phyloP scores from a whole-genome alignment of 2,329 filamentous ascomycete species.

The Paracoccidioides brasiliensis region DNA sequence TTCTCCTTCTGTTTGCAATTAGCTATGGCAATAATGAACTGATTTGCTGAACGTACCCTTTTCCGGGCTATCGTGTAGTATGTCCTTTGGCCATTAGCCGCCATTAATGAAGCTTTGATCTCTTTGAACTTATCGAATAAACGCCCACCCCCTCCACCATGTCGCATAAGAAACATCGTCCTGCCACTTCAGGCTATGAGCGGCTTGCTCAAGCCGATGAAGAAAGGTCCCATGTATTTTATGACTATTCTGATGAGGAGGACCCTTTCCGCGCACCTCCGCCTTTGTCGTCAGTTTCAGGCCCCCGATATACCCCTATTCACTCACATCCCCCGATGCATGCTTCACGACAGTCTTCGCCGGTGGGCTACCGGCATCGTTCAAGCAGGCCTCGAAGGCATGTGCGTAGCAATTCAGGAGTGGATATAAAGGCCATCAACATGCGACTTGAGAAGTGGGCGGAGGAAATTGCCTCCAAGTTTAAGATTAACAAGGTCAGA shows the following conservation, averaged over 20 bases:
- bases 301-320: slow-evolving; percentile 51
- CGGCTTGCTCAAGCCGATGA: slow-evolving; percentile 72
- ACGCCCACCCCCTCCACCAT: neutral
- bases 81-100: neutral
- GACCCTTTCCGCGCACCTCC: slow-evolving; percentile 42
- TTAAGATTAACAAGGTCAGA: slow-evolving; percentile 72
- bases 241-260: slow-evolving; percentile 54
- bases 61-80: neutral
- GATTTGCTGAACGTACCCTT: neutral
- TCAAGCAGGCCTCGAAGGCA: slow-evolving; percentile 37
- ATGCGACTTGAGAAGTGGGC: slow-evolving; percentile 90
- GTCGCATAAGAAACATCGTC: slow-evolving; percentile 41
- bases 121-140: neutral
- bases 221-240: slow-evolving; percentile 29
- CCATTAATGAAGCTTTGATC: neutral
- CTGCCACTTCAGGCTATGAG: slow-evolving; percentile 70
- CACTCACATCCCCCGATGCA: slow-evolving; percentile 39
- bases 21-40: neutral
- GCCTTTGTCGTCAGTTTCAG: slow-evolving; percentile 39
- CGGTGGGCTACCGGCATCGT: slow-evolving; percentile 31
- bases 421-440: slow-evolving; percentile 97
- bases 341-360: slow-evolving; percentile 25
- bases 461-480: slow-evolving; percentile 92
- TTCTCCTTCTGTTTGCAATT: neutral
- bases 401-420: slow-evolving; percentile 60